Percentiles rank a stretch among this genome's conserved stretches.
phyloP scores from a whole-genome alignment of 768 basidiomycete genomes.

The Cystobasidium tubakii region DNA sequence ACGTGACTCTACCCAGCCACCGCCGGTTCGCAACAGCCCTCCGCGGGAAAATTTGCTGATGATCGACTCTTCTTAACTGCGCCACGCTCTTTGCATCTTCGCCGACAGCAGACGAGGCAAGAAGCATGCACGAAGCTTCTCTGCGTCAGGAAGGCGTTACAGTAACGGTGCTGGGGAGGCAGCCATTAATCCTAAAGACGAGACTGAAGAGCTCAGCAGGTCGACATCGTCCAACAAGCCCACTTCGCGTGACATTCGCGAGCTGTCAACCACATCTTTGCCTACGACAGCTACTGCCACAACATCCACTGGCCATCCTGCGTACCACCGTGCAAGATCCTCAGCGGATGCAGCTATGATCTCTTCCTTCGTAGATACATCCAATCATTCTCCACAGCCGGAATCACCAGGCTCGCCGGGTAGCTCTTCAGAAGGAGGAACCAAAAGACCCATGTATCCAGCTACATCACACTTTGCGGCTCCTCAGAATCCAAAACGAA shows the following conservation, averaged over 20 bases:
- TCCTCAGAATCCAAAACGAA: constrained; percentile 59
- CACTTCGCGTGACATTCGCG: constrained; percentile 29
- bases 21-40: too few relatives aligned
- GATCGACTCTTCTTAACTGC: not conserved
- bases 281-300: constrained; percentile 65
- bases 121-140: constrained; percentile 24
- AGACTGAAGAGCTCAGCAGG: constrained; percentile 26
- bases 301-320: constrained; percentile 56
- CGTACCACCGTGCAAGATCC: constrained; percentile 30
- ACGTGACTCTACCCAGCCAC: too few relatives aligned
- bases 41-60: not conserved
- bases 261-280: constrained; percentile 52
- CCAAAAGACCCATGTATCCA: constrained; percentile 34
- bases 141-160: constrained; percentile 50
- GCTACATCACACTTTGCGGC: constrained; percentile 49
- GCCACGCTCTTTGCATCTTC: not conserved
- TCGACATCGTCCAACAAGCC: constrained; percentile 26
- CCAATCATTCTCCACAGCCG: constrained; percentile 37
- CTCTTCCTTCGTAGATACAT: constrained; percentile 36
- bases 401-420: constrained; percentile 27
- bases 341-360: constrained; percentile 40
- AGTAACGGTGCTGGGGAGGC: constrained; percentile 45
- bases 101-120: constrained; percentile 18
- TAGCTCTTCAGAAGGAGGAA: constrained; percentile 14
- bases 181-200: constrained; percentile 52